Base-by-base conservation (phyloP, 192 early-diverging fungal genomes). In the Coemansia sp. region DNA sequence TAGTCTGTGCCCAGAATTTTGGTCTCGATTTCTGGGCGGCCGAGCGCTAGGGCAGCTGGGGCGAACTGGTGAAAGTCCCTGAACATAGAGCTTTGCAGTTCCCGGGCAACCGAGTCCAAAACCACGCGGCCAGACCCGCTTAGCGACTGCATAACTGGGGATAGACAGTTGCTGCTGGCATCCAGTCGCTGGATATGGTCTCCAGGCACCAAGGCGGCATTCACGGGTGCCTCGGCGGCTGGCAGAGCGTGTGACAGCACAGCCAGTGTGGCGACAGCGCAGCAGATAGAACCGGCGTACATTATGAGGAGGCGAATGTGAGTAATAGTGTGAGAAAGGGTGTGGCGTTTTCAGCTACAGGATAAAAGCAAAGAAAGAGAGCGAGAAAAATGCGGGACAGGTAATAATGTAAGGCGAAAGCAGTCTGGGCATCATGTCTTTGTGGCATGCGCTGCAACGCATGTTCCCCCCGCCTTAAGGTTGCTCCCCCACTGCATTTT, bases 41-140 rank as follows among this genome's bases (percentile, higher is more conserved):
- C 66, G 11, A 82, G 67, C 0, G 80, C 80, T 21, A 67, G 52
- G 26, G 75, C 75, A 6, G 63, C 75, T 4, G 80, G 80, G 26
- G 71, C 80, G 52, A 77, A 82, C 69, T 75, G 69, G 60, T 76
- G 80, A 23, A 77, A 72, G 72, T 82, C 75, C 60, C 75, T 72
- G 69, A 77, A 82, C 67, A 69, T 57, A n/a, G 80, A 72, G 47
- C 16, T 28, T 11, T 67, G 53, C 39, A 82, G 69, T 40, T 61
- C 62, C 2, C 59, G 68, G 30, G 80, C 80, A 6, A 74, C 53
- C 4, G 64, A 66, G 63, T 70, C 63, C 37, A 82, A 42, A 32
- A 61, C 64, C 14, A 46, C 53, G 9, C 80, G 63, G 35, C 59
- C 68, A 4, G 60, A 47, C 4, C 42, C 62, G 60, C 65, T 65